Base-by-base conservation (phyloP, 2,329 filamentous ascomycete genomes). In the Trichoderma harzianum region DNA sequence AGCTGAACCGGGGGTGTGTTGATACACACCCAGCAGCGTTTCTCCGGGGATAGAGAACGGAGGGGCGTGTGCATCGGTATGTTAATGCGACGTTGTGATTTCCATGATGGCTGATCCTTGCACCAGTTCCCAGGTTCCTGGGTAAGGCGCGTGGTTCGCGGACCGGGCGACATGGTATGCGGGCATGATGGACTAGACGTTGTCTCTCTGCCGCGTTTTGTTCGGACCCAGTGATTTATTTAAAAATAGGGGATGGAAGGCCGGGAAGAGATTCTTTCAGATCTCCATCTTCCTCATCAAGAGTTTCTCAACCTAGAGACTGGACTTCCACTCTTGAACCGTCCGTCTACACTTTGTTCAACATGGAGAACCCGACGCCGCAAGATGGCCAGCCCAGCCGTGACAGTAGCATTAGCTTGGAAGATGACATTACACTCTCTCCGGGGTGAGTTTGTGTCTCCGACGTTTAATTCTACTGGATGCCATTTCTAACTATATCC, bases 341-440 rank as follows among this genome's bases (percentile, higher is more conserved):
- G n/a, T 7, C 43, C 51, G 3, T 43, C 36, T 8, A 30, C 10
- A 26, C 14, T 5, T 60, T 43, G 12, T 7, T n/a, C 36, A 60
- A 12, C 11, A 69, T 69, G 66, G 66, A 61, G 21, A 24, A 62
- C 30, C 66, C 28, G 21, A 24, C 11, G 21, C 30, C 21, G 36
- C 66, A 47, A 53, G 39, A 62, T 3, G 66, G 7, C 11, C 28
- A 12, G 7, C 39, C 12, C 39, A 69, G 66, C 26, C 66, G 39
- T 24, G 39, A 36, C n/a, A 69, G 66, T 30, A 69, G 66, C 26
- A 69, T 69, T 14, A 69, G 66, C 43, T 16, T 69, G 57, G 66
- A 69, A 24, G 66, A 69, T n/a, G 55, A 53, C 18, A 32, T 24
- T 18, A 24, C 28, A 7, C 55, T 30, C n/a, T n/a, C 24, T 36